Evolutionary conservation across 2,329 filamentous ascomycete species (phyloP), one percentile per base, ranked within the genome.

Genomic region (Dactylellina leptospora): DNA sequence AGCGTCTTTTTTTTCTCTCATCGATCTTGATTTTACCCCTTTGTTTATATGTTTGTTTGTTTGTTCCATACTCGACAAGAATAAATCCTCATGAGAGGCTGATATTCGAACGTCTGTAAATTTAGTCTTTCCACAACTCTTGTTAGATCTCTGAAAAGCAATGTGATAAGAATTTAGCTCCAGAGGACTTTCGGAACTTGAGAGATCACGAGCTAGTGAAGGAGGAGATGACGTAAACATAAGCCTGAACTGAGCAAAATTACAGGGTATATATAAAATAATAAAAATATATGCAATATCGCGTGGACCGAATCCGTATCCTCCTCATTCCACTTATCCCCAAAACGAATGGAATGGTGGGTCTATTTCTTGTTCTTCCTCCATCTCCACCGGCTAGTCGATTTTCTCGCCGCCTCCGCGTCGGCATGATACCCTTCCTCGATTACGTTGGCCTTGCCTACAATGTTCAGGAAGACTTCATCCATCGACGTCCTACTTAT

Each of bases 381-480:
- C 48, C 50, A 53, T 30, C 66, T 56, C 66, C 66, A 71, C 30
- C 51, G 51, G 20, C 44, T 63, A 8, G 47, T 33, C 13, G 53
- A 18, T 44, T 71, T 71, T 20, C 58, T 71, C 16, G 58, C 78
- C 13, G 53, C 66, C 23, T 71, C 66, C n/a, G 45, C 33, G 11
- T 71, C 58, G 1, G 23, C n/a, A 25, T 63, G 66, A 16, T 76
- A 76, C n/a, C 75, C 76, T 81, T 93, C 92, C 78, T 96, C 91
- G 75, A 88, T 83, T 4, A 93, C 85, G 78, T 92, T 87, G 78
- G 96, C 90, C 79, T 87, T 85, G 0, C 88, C 88, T 0, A 96
- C 92, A 78, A 97, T 95, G 23, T 85, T 85, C 78, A 97, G 80
- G 80, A 97, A 97, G 0, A 97, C 92, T 80, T 96, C 91, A 78